phyloP scores from a whole-genome alignment of 306 rosid species.

The Vigna mungo region DNA sequence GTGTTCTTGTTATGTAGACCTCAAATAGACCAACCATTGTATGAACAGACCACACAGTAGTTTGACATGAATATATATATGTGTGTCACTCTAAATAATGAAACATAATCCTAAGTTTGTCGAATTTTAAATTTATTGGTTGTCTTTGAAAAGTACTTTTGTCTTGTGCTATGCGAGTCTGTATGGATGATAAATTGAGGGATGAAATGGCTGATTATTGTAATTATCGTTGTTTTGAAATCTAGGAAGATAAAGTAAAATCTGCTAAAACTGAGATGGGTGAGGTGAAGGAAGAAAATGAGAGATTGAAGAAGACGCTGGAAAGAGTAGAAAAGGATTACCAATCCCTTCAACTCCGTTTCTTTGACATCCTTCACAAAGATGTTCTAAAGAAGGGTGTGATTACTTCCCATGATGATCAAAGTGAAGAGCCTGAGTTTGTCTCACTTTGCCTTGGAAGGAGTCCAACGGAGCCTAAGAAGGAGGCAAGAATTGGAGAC shows the following conservation, averaged over 20 bases:
- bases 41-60: slow-evolving; percentile 6
- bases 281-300: slow-evolving; percentile 74
- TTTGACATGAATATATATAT: not conserved
- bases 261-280: slow-evolving; percentile 69
- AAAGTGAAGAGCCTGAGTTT: slow-evolving; percentile 54
- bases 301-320: slow-evolving; percentile 67
- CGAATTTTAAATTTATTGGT: slow-evolving; percentile 5
- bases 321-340: slow-evolving; percentile 66
- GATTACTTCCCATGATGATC: slow-evolving; percentile 29
- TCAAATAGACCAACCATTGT: not conserved
- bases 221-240: slow-evolving; percentile 10
- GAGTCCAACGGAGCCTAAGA: slow-evolving; percentile 44
- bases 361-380: slow-evolving; percentile 51
- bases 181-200: not conserved
- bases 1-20: not conserved
- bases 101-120: not conserved
- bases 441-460: slow-evolving; percentile 79
- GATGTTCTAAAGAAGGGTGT: slow-evolving; percentile 38
- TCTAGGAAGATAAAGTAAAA: slow-evolving; percentile 57
- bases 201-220: not conserved
- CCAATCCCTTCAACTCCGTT: slow-evolving; percentile 62
- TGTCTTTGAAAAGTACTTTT: slow-evolving; percentile 6
- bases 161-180: not conserved
- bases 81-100: no score
- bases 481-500: slow-evolving; percentile 35